Evolutionary conservation across 441 rosid species (phyloP).

Genomic region (Erodium texanum): DNA sequence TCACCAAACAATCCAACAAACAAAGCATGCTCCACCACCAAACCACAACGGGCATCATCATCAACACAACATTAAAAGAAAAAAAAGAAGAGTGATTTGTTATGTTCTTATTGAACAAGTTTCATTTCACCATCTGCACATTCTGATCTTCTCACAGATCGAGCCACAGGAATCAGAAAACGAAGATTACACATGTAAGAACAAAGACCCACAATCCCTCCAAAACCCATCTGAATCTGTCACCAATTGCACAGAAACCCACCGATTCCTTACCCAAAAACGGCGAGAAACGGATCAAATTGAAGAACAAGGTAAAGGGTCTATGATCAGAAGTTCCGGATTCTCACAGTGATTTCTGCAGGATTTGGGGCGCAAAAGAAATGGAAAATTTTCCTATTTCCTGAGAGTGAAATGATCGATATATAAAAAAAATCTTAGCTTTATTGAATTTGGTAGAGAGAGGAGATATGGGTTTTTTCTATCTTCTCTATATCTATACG

Average conservation of each 20-base stretch:
- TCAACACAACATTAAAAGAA: constrained; percentile 13
- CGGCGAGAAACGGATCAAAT: constrained; percentile 15
- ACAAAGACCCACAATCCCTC: constrained; percentile 30
- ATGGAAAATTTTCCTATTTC: not conserved
- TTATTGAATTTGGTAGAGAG: constrained; percentile 14
- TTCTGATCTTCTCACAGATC: constrained; percentile 32
- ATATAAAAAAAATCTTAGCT: not conserved
- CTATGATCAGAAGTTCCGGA: constrained; percentile 19
- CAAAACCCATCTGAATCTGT: constrained; percentile 44
- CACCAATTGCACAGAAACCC: constrained; percentile 31
- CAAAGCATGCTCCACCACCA: constrained; percentile 23
- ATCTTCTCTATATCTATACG: constrained; percentile 15
- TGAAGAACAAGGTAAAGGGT: not conserved
- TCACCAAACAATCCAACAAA: constrained; percentile 17
- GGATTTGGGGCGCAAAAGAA: not conserved
- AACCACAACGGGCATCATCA: constrained; percentile 14
- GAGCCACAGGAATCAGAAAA: constrained; percentile 19
- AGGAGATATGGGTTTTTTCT: constrained; percentile 19
- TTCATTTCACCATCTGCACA: constrained; percentile 15
- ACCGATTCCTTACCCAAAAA: constrained; percentile 17
- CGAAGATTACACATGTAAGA: constrained; percentile 30
- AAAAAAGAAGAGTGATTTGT: constrained; percentile 4
- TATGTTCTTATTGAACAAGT: constrained; percentile 11
- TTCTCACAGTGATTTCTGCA: not conserved
- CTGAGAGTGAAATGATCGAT: not conserved